Evolutionary conservation across 2,329 filamentous ascomycete genomes (phyloP), one percentile per base, ranked within the genome.

Genomic region (Beauveria bassiana): DNA sequence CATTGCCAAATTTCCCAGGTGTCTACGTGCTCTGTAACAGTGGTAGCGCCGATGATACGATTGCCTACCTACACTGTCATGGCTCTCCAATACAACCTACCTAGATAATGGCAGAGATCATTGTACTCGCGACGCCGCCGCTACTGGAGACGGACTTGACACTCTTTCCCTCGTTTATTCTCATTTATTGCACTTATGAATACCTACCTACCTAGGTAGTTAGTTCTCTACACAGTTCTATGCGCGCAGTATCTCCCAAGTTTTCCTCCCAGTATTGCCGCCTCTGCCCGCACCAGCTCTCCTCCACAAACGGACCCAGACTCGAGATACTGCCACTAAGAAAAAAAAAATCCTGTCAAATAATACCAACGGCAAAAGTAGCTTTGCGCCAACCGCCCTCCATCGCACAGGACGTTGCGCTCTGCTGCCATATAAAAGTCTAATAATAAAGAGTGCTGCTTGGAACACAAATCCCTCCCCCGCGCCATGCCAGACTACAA

Each of bases 401-500:
- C 47, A 10, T n/a, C 7, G 34, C 22, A 3, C 26, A 40, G 5
- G 38, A 54, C 3, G n/a, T 42, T 49, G 28, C 31, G 55, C 28
- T 14, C 55, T 8, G 43, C 31, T 38, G 8, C 40, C 9, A 16
- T 26, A 24, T 3, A 8, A 5, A 5, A 14, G 20, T 12, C 22
- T 5, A 31, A 16, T 38, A 14, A 50, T 5, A 12, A 14, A 2
- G 22, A 20, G 5, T 20, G 20, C 10, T 20, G 3, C 12, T 12
- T 31, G n/a, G 10, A 51, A 51, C 28, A 22, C 20, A 20, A n/a
- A 9, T 7, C 18, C 16, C 65, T 64, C 49, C 28, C 28, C 28
- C 42, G 65, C 64, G 65, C 64, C 47, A 71, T 72, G 66, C 64
- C 72, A 20, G 50, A 69, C 56, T 70, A 76, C 62, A 74, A 79